Evolutionary conservation across 2,329 filamentous ascomycete genomes (phyloP), one percentile per base, ranked within the genome.

Genomic region (Calonectria hawksworthii): DNA sequence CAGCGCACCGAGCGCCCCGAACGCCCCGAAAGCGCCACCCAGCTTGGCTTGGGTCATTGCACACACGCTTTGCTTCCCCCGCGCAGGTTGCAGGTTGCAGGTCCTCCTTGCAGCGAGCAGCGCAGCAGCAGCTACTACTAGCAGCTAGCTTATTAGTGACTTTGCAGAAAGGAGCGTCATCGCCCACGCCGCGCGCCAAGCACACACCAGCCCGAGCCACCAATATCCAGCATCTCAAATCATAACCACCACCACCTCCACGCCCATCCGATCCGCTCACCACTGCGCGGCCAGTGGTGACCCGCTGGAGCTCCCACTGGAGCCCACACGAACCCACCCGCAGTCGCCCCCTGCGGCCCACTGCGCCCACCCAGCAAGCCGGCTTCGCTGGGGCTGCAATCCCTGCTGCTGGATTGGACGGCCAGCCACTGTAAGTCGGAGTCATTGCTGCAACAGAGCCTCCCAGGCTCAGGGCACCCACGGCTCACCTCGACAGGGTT

Each of bases 341-440:
- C 47, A 61, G 70, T 67, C 66, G 76, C 72, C 74, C 76, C 79
- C 78, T 81, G 79, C 76, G 77, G 77, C 78, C 78, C 77, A 80
- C 76, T 78, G 74, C 77, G 74, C 75, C 68, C 71, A 75, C 72
- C 76, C 76, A 78, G 76, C 70, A 72, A 70, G 76, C 80, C 73
- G 75, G 77, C 80, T 76, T 80, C 74, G 56, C 79, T 79, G 74
- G 74, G 71, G 64, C 77, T 67, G 64, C 65, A 72, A 75, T 68
- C 56, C 75, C 66, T 74, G 68, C 69, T 64, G 71, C 73, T 77
- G 77, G 77, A 79, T 78, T 77, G 76, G 77, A 69, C 75, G 70
- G n/a, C 52, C 70, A 75, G 74, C 74, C 74, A 72, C 71, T 78
- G 76, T 78, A 75, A 76, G 54, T 65, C 18, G 64, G 64, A 68